Base-by-base conservation (phyloP, 768 basidiomycete genomes). In the Trametes sanguinea region DNA sequence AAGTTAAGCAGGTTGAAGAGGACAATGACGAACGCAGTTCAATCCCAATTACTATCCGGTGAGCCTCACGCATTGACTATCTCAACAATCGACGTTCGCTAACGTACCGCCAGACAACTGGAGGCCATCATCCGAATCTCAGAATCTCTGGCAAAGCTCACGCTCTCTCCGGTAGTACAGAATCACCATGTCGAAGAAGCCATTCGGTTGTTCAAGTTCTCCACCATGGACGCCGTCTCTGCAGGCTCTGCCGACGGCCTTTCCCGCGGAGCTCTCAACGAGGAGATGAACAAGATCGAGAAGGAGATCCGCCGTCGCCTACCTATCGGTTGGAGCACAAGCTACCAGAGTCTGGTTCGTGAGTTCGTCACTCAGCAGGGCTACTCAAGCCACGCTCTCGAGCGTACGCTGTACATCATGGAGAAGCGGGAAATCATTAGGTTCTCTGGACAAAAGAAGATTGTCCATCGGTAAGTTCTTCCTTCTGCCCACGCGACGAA, bases 111-210 rank as follows among this genome's bases (percentile, higher is more conserved):
- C 68, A 85, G 85, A 55, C 97, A 99, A 87, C 82, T 99, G 4
- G 97, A 99, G 78, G 97, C 97, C 43, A 95, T 99, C 72, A 95
- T 98, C 71, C 95, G 97, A 39, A 98, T 98, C 72, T 98, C 97
- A 1, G 97, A 99, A 73, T 90, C 96, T 2, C 80, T 98, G 17
- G 95, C 96, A 11, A 99, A 98, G 71, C 84, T 98, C 76, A 94
- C 94, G 3, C 81, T 99, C 14, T 89, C 90, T 0, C 81, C 93
- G 0, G 82, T 87, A 3, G 97, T 98, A 3, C 87, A 89, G 69
- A 89, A 89, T 51, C 89, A 95, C 72, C 95, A 99, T 68, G 96
- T 98, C 27, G 95, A 98, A 74, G 97, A 99, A 75, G 92, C 97
- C 6, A 98, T 98, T 68, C 90, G 97, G 9, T 76, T 99, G 44